Percentiles rank a stretch among this genome's conserved stretches.
Conservation (phyloP, 2,329 filamentous ascomycete genomes). For the Claviceps pazoutovae region DNA sequence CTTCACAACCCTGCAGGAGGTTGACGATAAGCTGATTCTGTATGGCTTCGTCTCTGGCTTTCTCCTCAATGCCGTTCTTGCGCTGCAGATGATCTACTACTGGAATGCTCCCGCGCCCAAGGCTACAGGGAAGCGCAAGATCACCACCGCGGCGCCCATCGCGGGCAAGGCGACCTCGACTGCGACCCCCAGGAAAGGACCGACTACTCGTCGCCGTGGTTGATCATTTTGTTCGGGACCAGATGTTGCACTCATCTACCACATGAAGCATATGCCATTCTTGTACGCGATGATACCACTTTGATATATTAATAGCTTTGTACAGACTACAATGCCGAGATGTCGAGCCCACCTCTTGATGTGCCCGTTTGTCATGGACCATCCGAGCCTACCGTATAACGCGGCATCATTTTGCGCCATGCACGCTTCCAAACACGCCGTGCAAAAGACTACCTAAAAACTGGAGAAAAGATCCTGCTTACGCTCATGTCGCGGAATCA, state of each 20-base stretch:
- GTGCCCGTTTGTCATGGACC: too few species aligned
- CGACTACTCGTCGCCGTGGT: constrained; percentile 30
- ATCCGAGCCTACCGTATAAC: too few species aligned
- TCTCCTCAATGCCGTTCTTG: constrained; percentile 73
- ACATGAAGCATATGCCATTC: neutral
- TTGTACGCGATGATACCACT: neutral
- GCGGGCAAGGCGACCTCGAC: constrained; percentile 15
- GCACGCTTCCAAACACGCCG: too few species aligned
- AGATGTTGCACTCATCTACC: too few species aligned
- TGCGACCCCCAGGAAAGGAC: constrained; percentile 26
- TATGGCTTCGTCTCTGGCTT: constrained; percentile 92
- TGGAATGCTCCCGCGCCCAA: constrained; percentile 60
- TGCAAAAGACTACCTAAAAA: too few species aligned
- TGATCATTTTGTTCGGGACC: constrained; percentile 10
- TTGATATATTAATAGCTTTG: too few species aligned
- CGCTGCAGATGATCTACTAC: constrained; percentile 87
- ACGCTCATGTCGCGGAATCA: too few species aligned
- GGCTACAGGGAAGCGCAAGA: constrained; percentile 29
- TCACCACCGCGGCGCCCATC: constrained; percentile 10
- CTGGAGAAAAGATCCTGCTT: too few species aligned
- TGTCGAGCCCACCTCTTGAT: too few species aligned
- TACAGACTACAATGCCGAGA: too few species aligned
- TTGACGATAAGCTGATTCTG: constrained; percentile 89
- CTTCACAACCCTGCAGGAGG: constrained; percentile 95
- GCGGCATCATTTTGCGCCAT: too few species aligned